phyloP scores from a whole-genome alignment of 495 filamentous ascomycete genomes.

The Letharia columbiana region DNA sequence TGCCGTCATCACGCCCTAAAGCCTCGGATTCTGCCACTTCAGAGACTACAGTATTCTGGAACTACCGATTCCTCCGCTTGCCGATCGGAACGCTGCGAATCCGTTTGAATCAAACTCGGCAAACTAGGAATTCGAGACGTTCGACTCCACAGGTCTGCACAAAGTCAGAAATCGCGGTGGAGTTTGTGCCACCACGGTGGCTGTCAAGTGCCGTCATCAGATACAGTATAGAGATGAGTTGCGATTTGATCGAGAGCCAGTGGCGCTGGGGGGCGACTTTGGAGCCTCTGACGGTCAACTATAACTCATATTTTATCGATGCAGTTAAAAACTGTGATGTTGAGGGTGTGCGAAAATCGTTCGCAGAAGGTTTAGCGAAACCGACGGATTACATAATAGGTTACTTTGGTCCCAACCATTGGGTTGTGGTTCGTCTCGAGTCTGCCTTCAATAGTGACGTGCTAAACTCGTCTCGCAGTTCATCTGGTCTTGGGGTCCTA shows the following conservation, averaged over 20 bases:
- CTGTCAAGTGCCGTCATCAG: constrained; percentile 1
- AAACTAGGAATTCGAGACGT: not conserved
- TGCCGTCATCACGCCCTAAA: not conserved
- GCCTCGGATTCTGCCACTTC: not conserved
- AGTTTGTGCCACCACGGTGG: not conserved
- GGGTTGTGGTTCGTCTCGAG: not conserved
- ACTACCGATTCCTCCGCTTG: not conserved
- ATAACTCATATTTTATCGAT: not conserved
- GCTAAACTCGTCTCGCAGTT: not conserved
- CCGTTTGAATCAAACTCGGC: not conserved
- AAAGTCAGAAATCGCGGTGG: not conserved
- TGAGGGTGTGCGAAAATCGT: not conserved
- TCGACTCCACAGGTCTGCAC: not conserved
- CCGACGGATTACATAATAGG: not conserved
- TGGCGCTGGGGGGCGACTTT: constrained; percentile 4
- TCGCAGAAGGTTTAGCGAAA: not conserved
- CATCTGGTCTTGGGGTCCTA: too few species aligned
- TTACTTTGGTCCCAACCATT: too few species aligned
- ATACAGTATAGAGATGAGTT: not conserved
- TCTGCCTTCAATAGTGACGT: not conserved
- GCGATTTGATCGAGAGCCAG: not conserved
- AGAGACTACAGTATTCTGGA: not conserved
- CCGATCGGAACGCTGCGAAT: not conserved
- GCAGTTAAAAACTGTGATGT: not conserved
- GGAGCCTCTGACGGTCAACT: constrained; percentile 5